Percentiles rank a stretch among this genome's conserved stretches.
These are phyloP conservation scores for Friedmanniomyces simplex DNA, from an alignment of 495 filamentous ascomycete genomes.

Conservation along the genomic window DNA sequence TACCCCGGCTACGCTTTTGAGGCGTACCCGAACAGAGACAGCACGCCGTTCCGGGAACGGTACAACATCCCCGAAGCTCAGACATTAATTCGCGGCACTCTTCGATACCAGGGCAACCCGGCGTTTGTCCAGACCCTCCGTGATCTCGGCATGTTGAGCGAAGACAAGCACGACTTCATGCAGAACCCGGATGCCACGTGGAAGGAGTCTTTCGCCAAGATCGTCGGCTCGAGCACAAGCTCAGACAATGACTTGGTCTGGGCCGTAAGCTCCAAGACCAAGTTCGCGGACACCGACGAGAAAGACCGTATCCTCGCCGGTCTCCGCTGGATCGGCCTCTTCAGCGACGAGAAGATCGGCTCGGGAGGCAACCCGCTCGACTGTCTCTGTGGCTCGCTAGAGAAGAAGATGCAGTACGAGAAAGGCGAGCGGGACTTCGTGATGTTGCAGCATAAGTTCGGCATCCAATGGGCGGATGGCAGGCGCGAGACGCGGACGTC, in stretches of 20 bases:
- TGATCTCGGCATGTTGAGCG: slow-evolving; percentile 71
- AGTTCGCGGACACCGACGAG: slow-evolving; percentile 60
- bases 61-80: slow-evolving; percentile 85
- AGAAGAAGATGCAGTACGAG: slow-evolving; percentile 85
- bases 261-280: slow-evolving; percentile 65
- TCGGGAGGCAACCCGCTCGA: slow-evolving; percentile 38
- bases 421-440: slow-evolving; percentile 71
- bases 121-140: slow-evolving; percentile 79
- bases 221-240: slow-evolving; percentile 54
- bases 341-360: slow-evolving; percentile 63
- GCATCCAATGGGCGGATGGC: slow-evolving; percentile 73
- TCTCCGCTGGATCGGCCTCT: slow-evolving; percentile 77
- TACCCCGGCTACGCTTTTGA: slow-evolving; percentile 83
- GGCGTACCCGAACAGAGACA: slow-evolving; percentile 89
- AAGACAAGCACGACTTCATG: slow-evolving; percentile 51
- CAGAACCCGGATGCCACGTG: slow-evolving; percentile 45
- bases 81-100: slow-evolving; percentile 63
- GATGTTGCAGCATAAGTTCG: slow-evolving; percentile 90
- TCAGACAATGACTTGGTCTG: slow-evolving; percentile 54
- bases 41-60: slow-evolving; percentile 70
- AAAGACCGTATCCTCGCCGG: slow-evolving; percentile 66
- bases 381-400: slow-evolving; percentile 70
- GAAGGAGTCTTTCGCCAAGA: slow-evolving; percentile 70
- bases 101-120: slow-evolving; percentile 78
- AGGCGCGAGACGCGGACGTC: slow-evolving; percentile 62